phyloP scores from a whole-genome alignment of 192 early-diverging fungal species.

The Rhizophagus clarus region DNA sequence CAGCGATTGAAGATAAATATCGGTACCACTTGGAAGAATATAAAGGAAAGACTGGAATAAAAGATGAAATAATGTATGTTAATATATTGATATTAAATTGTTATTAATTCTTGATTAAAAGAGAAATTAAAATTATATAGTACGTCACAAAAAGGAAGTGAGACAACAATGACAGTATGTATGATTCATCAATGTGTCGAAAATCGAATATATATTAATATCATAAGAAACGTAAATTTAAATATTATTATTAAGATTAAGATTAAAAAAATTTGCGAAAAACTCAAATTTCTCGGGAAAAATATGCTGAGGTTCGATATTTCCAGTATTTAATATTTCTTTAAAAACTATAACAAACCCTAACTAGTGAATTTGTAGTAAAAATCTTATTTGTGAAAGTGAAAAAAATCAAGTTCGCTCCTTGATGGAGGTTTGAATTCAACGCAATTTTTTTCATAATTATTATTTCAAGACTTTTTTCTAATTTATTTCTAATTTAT shows the following conservation, averaged over 20 bases:
- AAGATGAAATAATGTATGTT: slow-evolving; percentile 10
- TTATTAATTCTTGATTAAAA: neutral
- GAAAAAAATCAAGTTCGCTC: neutral
- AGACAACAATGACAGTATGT: slow-evolving; percentile 20
- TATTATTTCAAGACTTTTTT: neutral
- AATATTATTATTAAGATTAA: neutral
- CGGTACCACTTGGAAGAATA: neutral
- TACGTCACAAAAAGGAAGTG: neutral
- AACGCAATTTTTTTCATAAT: neutral
- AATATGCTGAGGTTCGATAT: neutral
- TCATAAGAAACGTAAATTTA: neutral
- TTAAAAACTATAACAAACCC: neutral
- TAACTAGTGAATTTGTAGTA: neutral
- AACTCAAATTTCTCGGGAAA: slow-evolving; percentile 5
- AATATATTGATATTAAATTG: neutral
- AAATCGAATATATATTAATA: neutral
- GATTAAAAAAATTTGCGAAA: slow-evolving; percentile 13
- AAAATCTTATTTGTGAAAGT: neutral
- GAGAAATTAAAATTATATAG: neutral
- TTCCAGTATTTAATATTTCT: neutral
- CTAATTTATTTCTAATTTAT: neutral
- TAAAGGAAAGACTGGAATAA: neutral
- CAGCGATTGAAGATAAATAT: neutral
- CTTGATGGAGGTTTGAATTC: slow-evolving; percentile 1
- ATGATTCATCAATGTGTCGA: too few relatives aligned